A percentile compares a stretch with the other conserved stretches of the same genome.
Evolutionary conservation across 345 rosid species (phyloP).

Genomic region (Raphanus sativus): DNA sequence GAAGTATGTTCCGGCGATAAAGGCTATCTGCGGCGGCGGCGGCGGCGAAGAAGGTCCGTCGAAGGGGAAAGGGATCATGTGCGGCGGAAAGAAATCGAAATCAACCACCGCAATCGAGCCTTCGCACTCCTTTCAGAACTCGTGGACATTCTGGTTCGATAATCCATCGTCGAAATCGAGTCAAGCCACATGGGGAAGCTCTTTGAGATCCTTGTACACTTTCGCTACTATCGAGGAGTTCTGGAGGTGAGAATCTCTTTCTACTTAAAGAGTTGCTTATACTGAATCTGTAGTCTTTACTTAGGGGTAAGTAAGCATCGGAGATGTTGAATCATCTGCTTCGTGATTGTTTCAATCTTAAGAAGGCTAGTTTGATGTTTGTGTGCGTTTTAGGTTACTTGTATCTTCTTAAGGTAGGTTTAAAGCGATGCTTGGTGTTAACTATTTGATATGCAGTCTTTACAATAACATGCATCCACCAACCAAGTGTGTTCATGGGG

Average conservation of each 20-base stretch:
- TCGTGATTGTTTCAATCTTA: conserved; percentile 6
- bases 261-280: not conserved
- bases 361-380: not conserved
- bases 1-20: conserved; percentile 24
- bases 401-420: not conserved
- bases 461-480: conserved; percentile 82
- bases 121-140: conserved; percentile 63
- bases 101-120: conserved; percentile 22
- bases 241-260: conserved; percentile 56
- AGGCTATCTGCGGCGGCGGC: conserved; percentile 6
- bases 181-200: conserved; percentile 70
- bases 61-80: conserved; percentile 53
- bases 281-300: not conserved
- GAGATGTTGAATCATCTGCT: conserved; percentile 4
- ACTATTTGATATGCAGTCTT: conserved; percentile 45
- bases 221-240: conserved; percentile 72
- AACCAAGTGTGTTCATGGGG: conserved; percentile 56
- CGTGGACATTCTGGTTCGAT: conserved; percentile 95
- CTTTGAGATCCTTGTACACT: conserved; percentile 70
- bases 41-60: conserved; percentile 36
- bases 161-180: conserved; percentile 55
- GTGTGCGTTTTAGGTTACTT: conserved; percentile 1
- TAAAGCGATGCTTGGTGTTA: not conserved
- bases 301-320: not conserved
- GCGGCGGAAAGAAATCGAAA: conserved; percentile 35